Evolutionary conservation across 2,329 filamentous ascomycete genomes (phyloP), one percentile per base, ranked within the genome.

Genomic region (Neonectria neomacrospora): DNA sequence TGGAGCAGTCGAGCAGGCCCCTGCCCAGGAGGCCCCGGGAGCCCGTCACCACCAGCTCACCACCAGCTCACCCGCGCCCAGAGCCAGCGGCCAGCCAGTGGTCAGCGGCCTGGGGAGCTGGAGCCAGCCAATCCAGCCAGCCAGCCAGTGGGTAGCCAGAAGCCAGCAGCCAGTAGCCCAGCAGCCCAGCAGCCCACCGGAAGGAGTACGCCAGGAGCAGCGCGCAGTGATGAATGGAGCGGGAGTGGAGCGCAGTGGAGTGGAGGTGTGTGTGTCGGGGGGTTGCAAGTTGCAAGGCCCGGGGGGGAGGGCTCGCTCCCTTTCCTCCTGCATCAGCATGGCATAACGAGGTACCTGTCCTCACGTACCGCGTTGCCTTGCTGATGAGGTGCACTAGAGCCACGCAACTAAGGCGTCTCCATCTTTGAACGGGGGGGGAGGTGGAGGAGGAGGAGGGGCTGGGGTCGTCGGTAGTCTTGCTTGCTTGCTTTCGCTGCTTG

Each of bases 351-450:
- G 58, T 61, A 61, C 58, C 45, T 61, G 22, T 22, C 39, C 28
- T 39, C 52, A 56, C 39, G 63, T 67, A 69, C 67, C 65, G 68
- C 68, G 65, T 71, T 53, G 62, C 54, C 62, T 65, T 45, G 58
- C 59, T n/a, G 26, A 26, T 48, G 45, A n/a, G 64, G 54, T 67
- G 61, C 59, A 61, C 62, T 65, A 66, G 62, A 70, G 67, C 54
- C 68, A 71, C 56, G 48, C 54, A 58, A 18, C 37, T 34, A 52
- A 54, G 60, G 54, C 53, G 67, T 50, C 47, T 22, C 47, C 47
- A 50, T 50, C 28, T 12, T 32, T 11, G n/a, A 64, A 67, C 59
- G 60, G 37, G 67, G 44, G 39, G n/a, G n/a, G n/a, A n/a, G n/a
- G n/a, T n/a, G n/a, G n/a, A n/a, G n/a, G n/a, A n/a, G n/a, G n/a